Conservation (phyloP, 129 eudicot species). For the Tagetes patula region DNA sequence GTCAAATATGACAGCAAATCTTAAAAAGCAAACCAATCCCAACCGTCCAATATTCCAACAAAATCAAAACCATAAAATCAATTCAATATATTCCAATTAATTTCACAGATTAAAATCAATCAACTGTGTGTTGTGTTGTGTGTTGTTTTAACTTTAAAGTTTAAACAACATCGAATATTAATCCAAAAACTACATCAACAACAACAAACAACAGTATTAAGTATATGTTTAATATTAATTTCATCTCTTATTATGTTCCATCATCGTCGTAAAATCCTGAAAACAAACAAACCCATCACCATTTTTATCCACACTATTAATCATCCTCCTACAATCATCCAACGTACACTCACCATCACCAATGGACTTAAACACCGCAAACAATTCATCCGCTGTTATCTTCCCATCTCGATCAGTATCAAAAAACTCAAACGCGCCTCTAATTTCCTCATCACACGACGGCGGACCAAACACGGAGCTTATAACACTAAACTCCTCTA, state of each 20-base stretch:
- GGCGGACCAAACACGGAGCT: conserved; percentile 66
- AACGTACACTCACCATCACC: conserved; percentile 65
- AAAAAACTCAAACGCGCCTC: conserved; percentile 65
- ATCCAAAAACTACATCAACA: too few species aligned
- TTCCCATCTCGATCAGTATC: conserved; percentile 78
- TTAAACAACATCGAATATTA: too few species aligned
- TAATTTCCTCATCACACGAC: conserved; percentile 52
- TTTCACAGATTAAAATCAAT: too few species aligned
- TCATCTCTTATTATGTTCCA: conserved; percentile 42
- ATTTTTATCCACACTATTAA: conserved; percentile 59
- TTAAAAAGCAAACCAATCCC: too few species aligned
- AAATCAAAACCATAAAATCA: too few species aligned
- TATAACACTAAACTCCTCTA: conserved; percentile 59
- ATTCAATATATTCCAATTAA: too few species aligned
- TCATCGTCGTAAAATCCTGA: conserved; percentile 73
- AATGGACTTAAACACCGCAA: conserved; percentile 47
- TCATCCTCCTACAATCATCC: conserved; percentile 88
- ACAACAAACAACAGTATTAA: too few species aligned
- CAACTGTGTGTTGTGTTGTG: too few species aligned
- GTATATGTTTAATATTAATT: too few species aligned
- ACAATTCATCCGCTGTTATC: conserved; percentile 74
- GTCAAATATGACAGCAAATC: too few species aligned
- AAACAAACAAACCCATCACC: conserved; percentile 87
- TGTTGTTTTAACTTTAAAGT: too few species aligned
- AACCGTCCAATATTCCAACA: too few species aligned